phyloP scores from a whole-genome alignment of 371 early-diverging fungal genomes.

The Actinomortierella wolfii region DNA sequence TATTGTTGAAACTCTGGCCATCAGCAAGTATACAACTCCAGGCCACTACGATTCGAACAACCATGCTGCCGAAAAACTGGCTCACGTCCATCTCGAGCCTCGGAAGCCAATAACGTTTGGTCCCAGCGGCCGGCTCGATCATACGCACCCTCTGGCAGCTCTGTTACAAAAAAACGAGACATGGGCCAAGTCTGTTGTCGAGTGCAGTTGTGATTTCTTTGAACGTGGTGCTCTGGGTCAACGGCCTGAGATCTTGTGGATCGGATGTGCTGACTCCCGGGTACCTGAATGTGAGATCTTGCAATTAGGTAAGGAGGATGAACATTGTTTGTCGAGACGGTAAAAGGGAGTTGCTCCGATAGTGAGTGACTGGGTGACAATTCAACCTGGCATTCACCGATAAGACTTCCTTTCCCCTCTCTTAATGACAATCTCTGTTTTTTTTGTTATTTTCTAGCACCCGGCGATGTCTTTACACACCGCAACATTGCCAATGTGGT shows the following conservation, averaged over 20 bases:
- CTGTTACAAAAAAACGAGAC: constrained; percentile 51
- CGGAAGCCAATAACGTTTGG: constrained; percentile 38
- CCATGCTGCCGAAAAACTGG: too few relatives aligned
- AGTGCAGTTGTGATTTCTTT: constrained; percentile 55
- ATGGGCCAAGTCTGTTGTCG: constrained; percentile 59
- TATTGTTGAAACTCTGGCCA: too few relatives aligned
- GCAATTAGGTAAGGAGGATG: constrained; percentile 46
- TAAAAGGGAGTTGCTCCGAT: not conserved
- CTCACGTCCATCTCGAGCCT: constrained; percentile 1
- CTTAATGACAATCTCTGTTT: constrained; percentile 8
- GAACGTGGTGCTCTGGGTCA: constrained; percentile 69
- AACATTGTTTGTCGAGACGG: not conserved
- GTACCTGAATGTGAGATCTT: constrained; percentile 76
- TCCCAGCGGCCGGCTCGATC: constrained; percentile 28
- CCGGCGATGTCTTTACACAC: constrained; percentile 94
- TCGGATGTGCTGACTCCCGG: constrained; percentile 94
- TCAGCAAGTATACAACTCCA: too few relatives aligned
- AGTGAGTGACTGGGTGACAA: not conserved
- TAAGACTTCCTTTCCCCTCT: constrained; percentile 6
- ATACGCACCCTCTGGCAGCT: constrained; percentile 18
- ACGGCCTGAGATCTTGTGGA: constrained; percentile 89
- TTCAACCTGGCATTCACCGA: not conserved
- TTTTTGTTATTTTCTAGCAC: constrained; percentile 40
- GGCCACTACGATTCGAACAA: too few relatives aligned
- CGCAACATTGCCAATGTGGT: constrained; percentile 96